phyloP scores from a whole-genome alignment of 768 basidiomycete genomes.

The Lactarius evosmus region DNA sequence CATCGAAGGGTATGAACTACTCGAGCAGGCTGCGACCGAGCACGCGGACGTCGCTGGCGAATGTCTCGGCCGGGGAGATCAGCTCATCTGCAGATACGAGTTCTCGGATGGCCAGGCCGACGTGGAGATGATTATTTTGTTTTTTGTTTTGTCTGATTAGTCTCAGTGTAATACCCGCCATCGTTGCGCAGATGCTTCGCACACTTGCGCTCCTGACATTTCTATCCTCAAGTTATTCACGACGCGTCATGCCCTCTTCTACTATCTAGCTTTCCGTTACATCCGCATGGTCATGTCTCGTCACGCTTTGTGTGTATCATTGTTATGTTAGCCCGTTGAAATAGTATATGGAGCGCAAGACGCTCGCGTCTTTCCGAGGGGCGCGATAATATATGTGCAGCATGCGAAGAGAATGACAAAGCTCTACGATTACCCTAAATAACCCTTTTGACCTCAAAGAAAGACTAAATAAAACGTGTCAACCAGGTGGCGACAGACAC shows the following conservation, averaged over 20 bases:
- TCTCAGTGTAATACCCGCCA: conserved; percentile 1
- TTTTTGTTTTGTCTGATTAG: conserved; percentile 4
- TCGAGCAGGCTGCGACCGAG: conserved; percentile 34
- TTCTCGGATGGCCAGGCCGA: conserved; percentile 41
- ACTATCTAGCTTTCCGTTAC: conserved; percentile 19
- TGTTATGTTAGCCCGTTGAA: conserved; percentile 16
- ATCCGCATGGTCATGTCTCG: conserved; percentile 11
- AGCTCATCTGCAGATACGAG: conserved; percentile 42
- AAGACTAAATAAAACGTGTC: conserved; percentile 47
- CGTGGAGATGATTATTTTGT: conserved; percentile 49
- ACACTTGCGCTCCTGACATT: conserved; percentile 11
- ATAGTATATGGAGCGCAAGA: neutral
- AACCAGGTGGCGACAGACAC: conserved; percentile 21
- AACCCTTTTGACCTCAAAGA: conserved; percentile 90
- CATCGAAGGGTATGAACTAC: conserved; percentile 31
- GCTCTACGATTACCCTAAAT: conserved; percentile 45
- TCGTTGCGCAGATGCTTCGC: conserved; percentile 9
- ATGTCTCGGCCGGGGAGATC: conserved; percentile 44
- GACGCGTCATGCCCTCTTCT: conserved; percentile 8
- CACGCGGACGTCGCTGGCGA: conserved; percentile 31
- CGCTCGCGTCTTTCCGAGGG: neutral
- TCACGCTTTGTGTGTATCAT: conserved; percentile 24
- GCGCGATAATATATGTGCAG: conserved; percentile 10
- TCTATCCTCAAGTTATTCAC: conserved; percentile 14
- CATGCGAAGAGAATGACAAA: neutral